Conservation (phyloP, 805 yeast species). For the Sugiyamaella qingdaonensis region DNA sequence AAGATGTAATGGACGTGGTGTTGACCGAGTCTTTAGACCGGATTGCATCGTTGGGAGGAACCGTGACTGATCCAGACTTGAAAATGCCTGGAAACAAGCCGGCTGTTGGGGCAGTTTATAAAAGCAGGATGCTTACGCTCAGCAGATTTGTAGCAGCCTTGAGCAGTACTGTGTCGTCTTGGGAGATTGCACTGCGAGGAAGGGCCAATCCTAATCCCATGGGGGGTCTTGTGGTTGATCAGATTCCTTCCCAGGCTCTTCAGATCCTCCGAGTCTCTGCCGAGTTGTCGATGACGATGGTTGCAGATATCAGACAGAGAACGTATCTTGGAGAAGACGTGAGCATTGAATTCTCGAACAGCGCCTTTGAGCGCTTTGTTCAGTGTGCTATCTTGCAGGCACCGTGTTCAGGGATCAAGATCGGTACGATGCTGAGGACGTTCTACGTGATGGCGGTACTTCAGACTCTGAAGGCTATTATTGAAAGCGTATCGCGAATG, state of each 20-base stretch:
- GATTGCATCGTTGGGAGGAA: neutral
- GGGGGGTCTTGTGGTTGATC: conserved; percentile 49
- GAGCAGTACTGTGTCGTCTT: conserved; percentile 55
- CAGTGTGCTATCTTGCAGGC: conserved; percentile 3
- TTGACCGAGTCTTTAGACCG: neutral
- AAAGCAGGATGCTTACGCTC: neutral
- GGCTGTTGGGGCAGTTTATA: neutral
- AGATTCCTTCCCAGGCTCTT: conserved; percentile 57
- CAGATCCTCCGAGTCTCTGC: conserved; percentile 51
- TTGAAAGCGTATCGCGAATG: neutral
- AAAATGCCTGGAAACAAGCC: neutral
- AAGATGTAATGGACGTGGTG: neutral
- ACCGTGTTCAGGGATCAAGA: conserved; percentile 1
- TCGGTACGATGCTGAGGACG: neutral
- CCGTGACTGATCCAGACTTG: neutral
- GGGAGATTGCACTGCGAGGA: conserved; percentile 65
- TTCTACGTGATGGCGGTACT: conserved; percentile 3
- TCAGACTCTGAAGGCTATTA: neutral
- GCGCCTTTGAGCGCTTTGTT: conserved; percentile 4
- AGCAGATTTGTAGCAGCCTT: conserved; percentile 25
- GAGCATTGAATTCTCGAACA: neutral
- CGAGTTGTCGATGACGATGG: conserved; percentile 29
- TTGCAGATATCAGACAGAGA: neutral
- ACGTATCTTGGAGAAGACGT: neutral
- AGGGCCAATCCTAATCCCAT: conserved; percentile 26